Base-by-base conservation (phyloP, 805 yeast genomes). In the Candida succiphila region DNA sequence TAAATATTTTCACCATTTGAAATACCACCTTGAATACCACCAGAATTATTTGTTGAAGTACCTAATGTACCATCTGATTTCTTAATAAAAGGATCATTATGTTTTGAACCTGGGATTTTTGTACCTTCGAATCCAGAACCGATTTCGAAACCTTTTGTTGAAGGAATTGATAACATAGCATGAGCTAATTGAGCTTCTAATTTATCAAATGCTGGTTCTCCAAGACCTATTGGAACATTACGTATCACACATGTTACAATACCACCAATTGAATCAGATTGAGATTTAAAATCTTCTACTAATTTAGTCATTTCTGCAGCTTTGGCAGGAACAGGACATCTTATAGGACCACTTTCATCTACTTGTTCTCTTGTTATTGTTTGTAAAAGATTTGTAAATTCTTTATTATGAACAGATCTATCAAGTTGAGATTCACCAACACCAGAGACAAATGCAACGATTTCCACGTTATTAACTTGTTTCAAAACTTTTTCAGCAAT, bases 1-100 rank as follows among this genome's bases (percentile, higher is more conserved):
- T 82, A 92, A 51, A 92, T 83, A 61, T 83, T 71, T 61, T 92
- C 98, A 47, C 98, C 98, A 55, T 92, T 92, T 33, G 95, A 65
- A 53, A 92, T 92, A 53, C 98, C 98, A 52, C 98, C 98, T 67
- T 92, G 98, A 42, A 87, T 75, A 63, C 98, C 98, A 48, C 97
- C 98, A 14, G 95, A 83, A 60, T 80, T 78, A 65, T 92, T 92
- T 15, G 97, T 88, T 47, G 57, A 69, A 18, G 98, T 92, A 59
- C 89, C 80, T 53, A 92, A 67, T 50, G 68, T 70, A 19, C 78
- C 75, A 10, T 70, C 54, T 18, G 66, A 65, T 37, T 67, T 75
- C 7, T 25, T 14, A 42, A 58, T 68, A 54, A 92, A 92, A 22
- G 88, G 69, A 60, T 92, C 98, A 49, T 92, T 92, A 65, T 92